These are phyloP conservation scores for Guadua angustifolia DNA, from an alignment of 176 grass and related monocot genomes.

Conservation along the genomic window DNA sequence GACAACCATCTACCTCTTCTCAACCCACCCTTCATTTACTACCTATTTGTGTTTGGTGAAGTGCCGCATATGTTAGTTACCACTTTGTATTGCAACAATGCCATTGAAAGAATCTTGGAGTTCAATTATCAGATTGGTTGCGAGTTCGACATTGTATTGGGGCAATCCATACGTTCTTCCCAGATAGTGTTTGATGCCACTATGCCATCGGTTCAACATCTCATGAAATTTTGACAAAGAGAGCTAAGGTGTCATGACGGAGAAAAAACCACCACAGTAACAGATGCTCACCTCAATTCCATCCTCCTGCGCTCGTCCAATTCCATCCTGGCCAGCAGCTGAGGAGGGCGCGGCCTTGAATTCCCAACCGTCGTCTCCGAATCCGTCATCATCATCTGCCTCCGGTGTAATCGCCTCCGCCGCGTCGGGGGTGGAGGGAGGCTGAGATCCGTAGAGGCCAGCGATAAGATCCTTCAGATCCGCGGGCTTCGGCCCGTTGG, in stretches of 20 bases:
- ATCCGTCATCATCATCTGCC: constrained; percentile 35
- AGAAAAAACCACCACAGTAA: neutral
- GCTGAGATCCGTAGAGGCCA: constrained; percentile 55
- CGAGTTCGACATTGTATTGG: neutral
- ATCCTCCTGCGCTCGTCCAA: neutral
- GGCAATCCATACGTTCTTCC: neutral
- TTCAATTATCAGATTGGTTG: neutral
- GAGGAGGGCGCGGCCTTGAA: constrained; percentile 48
- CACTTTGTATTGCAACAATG: neutral
- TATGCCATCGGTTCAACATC: neutral
- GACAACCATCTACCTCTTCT: neutral
- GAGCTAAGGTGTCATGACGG: neutral
- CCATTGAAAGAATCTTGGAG: neutral
- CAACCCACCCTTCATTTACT: neutral
- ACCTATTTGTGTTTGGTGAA: neutral
- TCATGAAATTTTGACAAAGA: constrained; percentile 3
- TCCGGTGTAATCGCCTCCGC: neutral
- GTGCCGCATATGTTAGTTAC: neutral
- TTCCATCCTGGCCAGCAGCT: constrained; percentile 1
- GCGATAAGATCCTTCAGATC: constrained; percentile 63
- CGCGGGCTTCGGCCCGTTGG: neutral
- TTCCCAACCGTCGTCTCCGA: constrained; percentile 60
- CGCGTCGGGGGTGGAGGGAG: neutral
- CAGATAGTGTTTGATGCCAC: neutral
- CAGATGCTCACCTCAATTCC: constrained; percentile 42